Evolutionary conservation across 2,329 filamentous ascomycete species (phyloP), one percentile per base, ranked within the genome.

Genomic region (Trichophyton rubrum): DNA sequence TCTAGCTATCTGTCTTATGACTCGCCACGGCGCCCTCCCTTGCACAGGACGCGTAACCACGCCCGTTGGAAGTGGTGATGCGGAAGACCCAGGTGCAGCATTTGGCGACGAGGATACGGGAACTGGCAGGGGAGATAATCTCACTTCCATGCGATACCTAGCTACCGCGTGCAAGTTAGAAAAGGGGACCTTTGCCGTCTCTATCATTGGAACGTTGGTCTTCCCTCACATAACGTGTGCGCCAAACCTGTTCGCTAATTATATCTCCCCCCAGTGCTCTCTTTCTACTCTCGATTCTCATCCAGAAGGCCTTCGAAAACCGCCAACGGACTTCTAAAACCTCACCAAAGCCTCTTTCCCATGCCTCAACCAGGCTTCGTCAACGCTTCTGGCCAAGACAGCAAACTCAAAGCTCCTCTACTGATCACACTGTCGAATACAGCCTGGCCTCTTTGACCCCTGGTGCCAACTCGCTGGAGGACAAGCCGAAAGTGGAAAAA

Each of bases 1-100:
- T 78, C 82, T 95, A 69, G 95, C 90, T 69, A 82, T 96, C 62
- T 89, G 90, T 0, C 78, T 86, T 56, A 79, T 89, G 64, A 91
- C 88, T 62, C 82, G 87, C 41, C 75, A 82, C 60, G 90, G 90
- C 41, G 82, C 83, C 0, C 74, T 80, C 63, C 81, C 75, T 57
- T 96, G 91, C 77, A 78, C 75, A 13, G 83, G 83, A 56, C 75
- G 75, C 15, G 79, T 90, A 62, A 76, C 80, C 56, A 92, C 85
- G 15, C 84, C 84, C 5, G 82, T 92, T 59, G 90, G 90, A 41
- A 78, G 71, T 3, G 88, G 87, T 4, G 73, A 80, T 6, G 77
- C 81, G 1, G 70, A 72, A 57, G 74, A 76, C 27, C 74, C 78
- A 40, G 78, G 80, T 38, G 72, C 74, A n/a, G 74, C 76, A 22